A percentile compares a stretch with the other conserved stretches of the same genome.
Evolutionary conservation across 805 yeast species (phyloP).

Genomic region (Ogataea zsoltii): DNA sequence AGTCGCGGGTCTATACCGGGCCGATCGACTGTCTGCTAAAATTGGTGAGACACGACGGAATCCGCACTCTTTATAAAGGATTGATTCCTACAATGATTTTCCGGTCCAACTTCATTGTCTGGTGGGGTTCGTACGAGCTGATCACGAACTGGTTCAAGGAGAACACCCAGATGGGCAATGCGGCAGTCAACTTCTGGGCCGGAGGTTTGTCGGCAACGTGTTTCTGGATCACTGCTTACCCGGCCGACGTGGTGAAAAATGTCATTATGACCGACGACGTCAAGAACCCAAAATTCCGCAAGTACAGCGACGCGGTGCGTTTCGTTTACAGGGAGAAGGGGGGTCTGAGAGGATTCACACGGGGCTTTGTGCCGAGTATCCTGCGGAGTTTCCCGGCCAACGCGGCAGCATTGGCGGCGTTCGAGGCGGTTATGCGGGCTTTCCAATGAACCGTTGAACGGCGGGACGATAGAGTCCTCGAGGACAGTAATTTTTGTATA

Average conservation of each 20-base stretch:
- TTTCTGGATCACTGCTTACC: slow-evolving; percentile 89
- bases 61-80: slow-evolving; percentile 78
- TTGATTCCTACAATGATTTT: slow-evolving; percentile 83
- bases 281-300: slow-evolving; percentile 65
- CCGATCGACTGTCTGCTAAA: slow-evolving; percentile 75
- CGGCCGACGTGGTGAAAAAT: slow-evolving; percentile 86
- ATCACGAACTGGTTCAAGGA: slow-evolving; percentile 67
- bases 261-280: slow-evolving; percentile 80
- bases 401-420: slow-evolving; percentile 89
- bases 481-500: no score
- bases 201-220: slow-evolving; percentile 87
- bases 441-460: slow-evolving; percentile 11
- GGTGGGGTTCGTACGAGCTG: slow-evolving; percentile 94
- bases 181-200: slow-evolving; percentile 84
- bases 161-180: slow-evolving; percentile 63
- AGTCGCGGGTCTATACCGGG: slow-evolving; percentile 65
- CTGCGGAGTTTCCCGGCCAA: slow-evolving; percentile 88
- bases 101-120: slow-evolving; percentile 80
- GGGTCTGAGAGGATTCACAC: slow-evolving; percentile 63
- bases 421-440: slow-evolving; percentile 76
- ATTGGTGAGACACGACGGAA: slow-evolving; percentile 59
- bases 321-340: slow-evolving; percentile 68
- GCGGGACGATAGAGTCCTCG: no score
- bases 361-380: slow-evolving; percentile 80
- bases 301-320: slow-evolving; percentile 71